These are phyloP conservation scores for Yarrowia porcina DNA, from an alignment of 805 yeast species.

Conservation along the genomic window DNA sequence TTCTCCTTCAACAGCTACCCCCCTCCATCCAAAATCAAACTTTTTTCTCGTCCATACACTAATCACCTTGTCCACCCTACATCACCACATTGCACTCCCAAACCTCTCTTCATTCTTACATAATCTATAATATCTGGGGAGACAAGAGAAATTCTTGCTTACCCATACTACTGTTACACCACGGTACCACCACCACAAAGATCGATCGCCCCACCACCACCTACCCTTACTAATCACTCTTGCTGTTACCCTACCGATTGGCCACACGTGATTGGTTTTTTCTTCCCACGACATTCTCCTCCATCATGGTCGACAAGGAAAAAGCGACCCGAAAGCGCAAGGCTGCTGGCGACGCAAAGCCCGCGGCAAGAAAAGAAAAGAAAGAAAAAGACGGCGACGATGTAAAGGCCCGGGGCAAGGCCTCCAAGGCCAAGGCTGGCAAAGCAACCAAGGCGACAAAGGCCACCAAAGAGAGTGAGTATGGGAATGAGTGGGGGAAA, in stretches of 20 bases:
- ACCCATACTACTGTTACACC: too few species aligned
- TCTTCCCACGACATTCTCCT: not conserved
- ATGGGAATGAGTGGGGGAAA: constrained; percentile 8
- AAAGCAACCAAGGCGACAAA: constrained; percentile 16
- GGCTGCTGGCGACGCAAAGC: constrained; percentile 15
- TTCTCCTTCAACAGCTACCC: too few species aligned
- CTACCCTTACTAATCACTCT: not conserved
- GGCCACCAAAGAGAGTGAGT: constrained; percentile 23
- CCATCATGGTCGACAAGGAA: constrained; percentile 24
- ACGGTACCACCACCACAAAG: not conserved
- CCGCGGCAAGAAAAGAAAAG: constrained; percentile 30
- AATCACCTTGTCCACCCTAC: too few species aligned
- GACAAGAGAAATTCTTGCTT: too few species aligned
- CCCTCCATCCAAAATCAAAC: too few species aligned
- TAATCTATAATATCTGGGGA: too few species aligned
- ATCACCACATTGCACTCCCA: too few species aligned
- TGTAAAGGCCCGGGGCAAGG: constrained; percentile 26
- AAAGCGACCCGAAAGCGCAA: constrained; percentile 21
- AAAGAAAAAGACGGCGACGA: constrained; percentile 27
- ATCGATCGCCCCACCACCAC: not conserved
- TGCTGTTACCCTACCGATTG: constrained; percentile 19
- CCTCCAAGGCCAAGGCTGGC: not conserved
- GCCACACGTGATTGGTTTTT: constrained; percentile 16
- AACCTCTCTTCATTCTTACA: too few species aligned
- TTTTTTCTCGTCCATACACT: too few species aligned